Conservation (phyloP, 768 basidiomycete species). For the Sporobolomyces pararoseus region DNA sequence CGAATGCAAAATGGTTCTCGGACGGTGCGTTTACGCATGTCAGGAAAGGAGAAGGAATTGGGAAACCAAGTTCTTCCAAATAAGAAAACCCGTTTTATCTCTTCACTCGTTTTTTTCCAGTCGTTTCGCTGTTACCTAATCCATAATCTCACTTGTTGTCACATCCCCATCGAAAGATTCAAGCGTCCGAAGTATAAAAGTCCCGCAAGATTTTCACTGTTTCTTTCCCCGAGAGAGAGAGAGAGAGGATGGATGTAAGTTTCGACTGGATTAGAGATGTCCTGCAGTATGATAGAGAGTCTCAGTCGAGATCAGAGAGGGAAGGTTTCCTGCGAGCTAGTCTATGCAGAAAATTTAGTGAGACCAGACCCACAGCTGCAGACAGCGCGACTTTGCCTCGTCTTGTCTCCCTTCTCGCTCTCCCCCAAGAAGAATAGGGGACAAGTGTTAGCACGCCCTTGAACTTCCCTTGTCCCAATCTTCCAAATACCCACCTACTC, state of each 20-base stretch:
- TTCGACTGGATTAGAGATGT: not conserved
- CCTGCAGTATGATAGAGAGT: not conserved
- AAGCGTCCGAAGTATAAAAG: too few species aligned
- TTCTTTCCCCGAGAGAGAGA: too few species aligned
- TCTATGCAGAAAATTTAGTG: too few species aligned
- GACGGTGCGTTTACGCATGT: slow-evolving; percentile 38
- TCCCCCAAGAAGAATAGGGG: not conserved
- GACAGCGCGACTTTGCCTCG: not conserved
- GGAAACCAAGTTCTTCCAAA: slow-evolving; percentile 23
- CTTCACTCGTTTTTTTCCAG: not conserved
- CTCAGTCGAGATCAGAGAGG: too few species aligned
- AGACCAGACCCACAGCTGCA: too few species aligned
- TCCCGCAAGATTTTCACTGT: too few species aligned
- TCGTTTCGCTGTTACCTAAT: too few species aligned
- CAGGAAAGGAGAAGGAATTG: slow-evolving; percentile 32
- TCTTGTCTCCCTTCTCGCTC: not conserved
- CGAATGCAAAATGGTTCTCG: slow-evolving; percentile 95
- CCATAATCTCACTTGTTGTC: too few species aligned
- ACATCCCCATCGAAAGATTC: too few species aligned
- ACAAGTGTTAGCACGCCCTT: not conserved
- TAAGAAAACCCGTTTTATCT: not conserved
- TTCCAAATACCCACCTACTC: not conserved
- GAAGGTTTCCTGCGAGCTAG: too few species aligned
- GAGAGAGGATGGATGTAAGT: not conserved
- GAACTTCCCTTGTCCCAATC: not conserved